Evolutionary conservation across 192 early-diverging fungal species (phyloP), one percentile per base, ranked within the genome.

Genomic region (Obelidium mucronatum): DNA sequence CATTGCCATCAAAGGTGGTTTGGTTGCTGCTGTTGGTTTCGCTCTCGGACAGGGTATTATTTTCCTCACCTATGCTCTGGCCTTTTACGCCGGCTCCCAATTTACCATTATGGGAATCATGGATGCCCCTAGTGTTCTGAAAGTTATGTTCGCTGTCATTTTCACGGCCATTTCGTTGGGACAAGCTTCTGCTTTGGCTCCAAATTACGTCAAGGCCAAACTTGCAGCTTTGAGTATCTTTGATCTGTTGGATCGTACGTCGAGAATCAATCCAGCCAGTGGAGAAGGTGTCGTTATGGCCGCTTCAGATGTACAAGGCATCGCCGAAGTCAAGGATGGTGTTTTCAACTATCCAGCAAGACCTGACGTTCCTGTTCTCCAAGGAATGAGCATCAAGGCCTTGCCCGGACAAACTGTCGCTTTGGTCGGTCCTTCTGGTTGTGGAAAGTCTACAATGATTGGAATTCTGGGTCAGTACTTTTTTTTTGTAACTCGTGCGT

Each of bases 361-460:
- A 86, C 86, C 88, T 0, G 78, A 88, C 44, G 74, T 87, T 71
- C 77, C 72, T 13, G 81, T 93, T 39, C 79, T 92, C 42, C 58
- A 80, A 15, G 88, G 85, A n/a, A 61, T 92, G 34, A 74, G 80
- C 73, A 64, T 94, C 36, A 73, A 82, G 54, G 84, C 90, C 17
- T 60, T 83, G 54, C 86, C 90, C 15, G 92, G 92, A 24, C 84
- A 89, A 81, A 94, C 91, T 24, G 84, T 97, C 39, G 96, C 96
- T 5, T 78, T 97, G 30, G 94, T 96, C 1, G 96, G 96, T 0
- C 88, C 81, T 22, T 93, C 92, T 2, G 95, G 95, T 15, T 94
- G 91, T 48, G 96, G 96, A 62, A 97, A 97, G 68, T 81, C 79
- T 39, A 86, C 86, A 51, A 74, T 81, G 31, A 81, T 88, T 67